phyloP scores from a whole-genome alignment of 768 basidiomycete genomes.

The Mycena chlorophos region DNA sequence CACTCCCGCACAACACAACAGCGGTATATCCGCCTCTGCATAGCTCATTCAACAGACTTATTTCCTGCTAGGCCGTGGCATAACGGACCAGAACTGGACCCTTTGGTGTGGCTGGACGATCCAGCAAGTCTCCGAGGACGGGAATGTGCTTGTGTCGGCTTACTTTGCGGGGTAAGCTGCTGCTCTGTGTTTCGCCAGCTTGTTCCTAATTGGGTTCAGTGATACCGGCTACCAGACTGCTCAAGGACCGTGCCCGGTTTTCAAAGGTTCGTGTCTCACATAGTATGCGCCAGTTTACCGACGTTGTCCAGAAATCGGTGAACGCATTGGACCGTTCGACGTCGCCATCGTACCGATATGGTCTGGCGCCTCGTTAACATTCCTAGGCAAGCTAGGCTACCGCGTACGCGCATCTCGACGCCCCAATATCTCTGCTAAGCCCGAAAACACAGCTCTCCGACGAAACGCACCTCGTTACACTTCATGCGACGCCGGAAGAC shows the following conservation, averaged over 20 bases:
- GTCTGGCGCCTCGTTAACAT: constrained; percentile 42
- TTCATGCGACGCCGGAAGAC: constrained; percentile 43
- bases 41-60: background rate
- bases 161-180: constrained; percentile 14
- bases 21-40: constrained; percentile 29
- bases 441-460: constrained; percentile 24
- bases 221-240: constrained; percentile 41
- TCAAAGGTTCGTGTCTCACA: constrained; percentile 24
- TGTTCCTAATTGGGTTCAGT: constrained; percentile 31
- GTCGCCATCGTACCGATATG: constrained; percentile 45
- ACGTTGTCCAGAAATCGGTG: constrained; percentile 36
- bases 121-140: constrained; percentile 24
- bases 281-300: background rate
- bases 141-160: background rate
- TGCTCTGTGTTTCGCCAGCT: background rate
- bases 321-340: constrained; percentile 40
- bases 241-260: constrained; percentile 36
- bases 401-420: constrained; percentile 28
- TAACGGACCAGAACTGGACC: constrained; percentile 34
- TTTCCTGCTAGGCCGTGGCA: constrained; percentile 31
- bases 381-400: constrained; percentile 38
- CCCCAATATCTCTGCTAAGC: background rate
- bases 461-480: constrained; percentile 32
- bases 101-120: constrained; percentile 45
- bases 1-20: constrained; percentile 44